A percentile compares a stretch with the other conserved stretches of the same genome.
Evolutionary conservation across 2,329 filamentous ascomycete species (phyloP).

Genomic region (Bipolaris cookei): DNA sequence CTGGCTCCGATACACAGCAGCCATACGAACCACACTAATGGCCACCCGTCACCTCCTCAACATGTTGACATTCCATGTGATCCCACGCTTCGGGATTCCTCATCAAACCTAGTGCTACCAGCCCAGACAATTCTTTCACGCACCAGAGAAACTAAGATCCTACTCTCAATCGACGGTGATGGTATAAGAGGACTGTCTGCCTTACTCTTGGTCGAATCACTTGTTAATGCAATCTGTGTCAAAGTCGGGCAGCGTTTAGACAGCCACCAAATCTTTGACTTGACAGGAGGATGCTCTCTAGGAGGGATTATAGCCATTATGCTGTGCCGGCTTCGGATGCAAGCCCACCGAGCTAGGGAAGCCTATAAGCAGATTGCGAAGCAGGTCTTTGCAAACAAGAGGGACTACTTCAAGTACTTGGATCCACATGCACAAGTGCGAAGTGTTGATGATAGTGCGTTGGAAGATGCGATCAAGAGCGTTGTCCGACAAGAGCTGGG

Average conservation of each 20-base stretch:
- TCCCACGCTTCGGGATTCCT: conserved; percentile 4
- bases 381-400: conserved; percentile 37
- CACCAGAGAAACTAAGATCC: conserved; percentile 38
- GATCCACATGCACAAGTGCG: conserved; percentile 23
- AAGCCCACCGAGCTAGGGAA: conserved; percentile 37
- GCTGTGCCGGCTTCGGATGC: conserved; percentile 41
- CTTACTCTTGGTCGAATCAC: conserved; percentile 38
- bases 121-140: conserved; percentile 17
- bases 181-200: conserved; percentile 42
- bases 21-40: background rate
- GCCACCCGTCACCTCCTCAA: conserved; percentile 7
- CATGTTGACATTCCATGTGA: background rate
- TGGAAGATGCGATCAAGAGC: conserved; percentile 32
- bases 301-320: conserved; percentile 40
- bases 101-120: conserved; percentile 11
- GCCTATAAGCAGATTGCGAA: conserved; percentile 36
- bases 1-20: background rate
- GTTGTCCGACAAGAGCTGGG: conserved; percentile 29
- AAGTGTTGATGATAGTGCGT: conserved; percentile 18
- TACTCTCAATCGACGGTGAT: conserved; percentile 44
- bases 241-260: conserved; percentile 34
- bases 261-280: conserved; percentile 41
- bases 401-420: conserved; percentile 33
- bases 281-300: conserved; percentile 39
- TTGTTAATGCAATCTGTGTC: conserved; percentile 41